Evolutionary conservation across 805 yeast species (phyloP).

Genomic region (Vanderwaltozyma polyspora): DNA sequence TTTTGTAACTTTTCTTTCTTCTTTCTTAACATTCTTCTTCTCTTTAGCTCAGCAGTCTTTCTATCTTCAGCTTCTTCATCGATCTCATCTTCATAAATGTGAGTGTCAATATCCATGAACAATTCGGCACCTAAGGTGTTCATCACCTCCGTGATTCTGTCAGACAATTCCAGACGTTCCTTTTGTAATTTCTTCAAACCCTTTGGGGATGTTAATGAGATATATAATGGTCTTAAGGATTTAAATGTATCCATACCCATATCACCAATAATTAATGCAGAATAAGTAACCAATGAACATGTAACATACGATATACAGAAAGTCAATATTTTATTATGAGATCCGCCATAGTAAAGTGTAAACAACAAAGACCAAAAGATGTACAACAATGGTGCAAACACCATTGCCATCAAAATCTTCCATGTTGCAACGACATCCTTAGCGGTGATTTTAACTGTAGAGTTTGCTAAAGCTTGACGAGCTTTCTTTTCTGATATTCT

Average conservation of each 20-base stretch:
- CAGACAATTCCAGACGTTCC: slow-evolving; percentile 50
- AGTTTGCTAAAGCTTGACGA: slow-evolving; percentile 65
- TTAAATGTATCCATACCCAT: slow-evolving; percentile 83
- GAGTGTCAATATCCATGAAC: slow-evolving; percentile 69
- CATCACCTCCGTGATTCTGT: slow-evolving; percentile 66
- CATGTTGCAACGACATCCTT: slow-evolving; percentile 94
- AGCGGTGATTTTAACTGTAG: slow-evolving; percentile 84
- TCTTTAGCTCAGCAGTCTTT: slow-evolving; percentile 29
- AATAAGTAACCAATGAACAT: slow-evolving; percentile 66
- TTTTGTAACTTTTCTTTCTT: slow-evolving; percentile 7
- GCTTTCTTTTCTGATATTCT: slow-evolving; percentile 64
- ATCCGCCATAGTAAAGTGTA: slow-evolving; percentile 24
- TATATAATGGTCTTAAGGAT: slow-evolving; percentile 69
- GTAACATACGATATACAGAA: slow-evolving; percentile 47
- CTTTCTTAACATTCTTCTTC: slow-evolving; percentile 27
- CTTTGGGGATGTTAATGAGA: slow-evolving; percentile 48
- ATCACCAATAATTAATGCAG: slow-evolving; percentile 89
- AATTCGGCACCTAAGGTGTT: slow-evolving; percentile 75
- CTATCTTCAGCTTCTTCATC: slow-evolving; percentile 23
- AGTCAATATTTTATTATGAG: slow-evolving; percentile 28
- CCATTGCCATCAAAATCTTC: slow-evolving; percentile 85
- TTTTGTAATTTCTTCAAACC: slow-evolving; percentile 48
- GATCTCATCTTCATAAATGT: slow-evolving; percentile 16
- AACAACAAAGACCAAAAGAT: slow-evolving; percentile 65
- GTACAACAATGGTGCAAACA: slow-evolving; percentile 79